Evolutionary conservation across 2,329 filamentous ascomycete species (phyloP), one percentile per base, ranked within the genome.

Genomic region (Pseudocercospora cruenta): DNA sequence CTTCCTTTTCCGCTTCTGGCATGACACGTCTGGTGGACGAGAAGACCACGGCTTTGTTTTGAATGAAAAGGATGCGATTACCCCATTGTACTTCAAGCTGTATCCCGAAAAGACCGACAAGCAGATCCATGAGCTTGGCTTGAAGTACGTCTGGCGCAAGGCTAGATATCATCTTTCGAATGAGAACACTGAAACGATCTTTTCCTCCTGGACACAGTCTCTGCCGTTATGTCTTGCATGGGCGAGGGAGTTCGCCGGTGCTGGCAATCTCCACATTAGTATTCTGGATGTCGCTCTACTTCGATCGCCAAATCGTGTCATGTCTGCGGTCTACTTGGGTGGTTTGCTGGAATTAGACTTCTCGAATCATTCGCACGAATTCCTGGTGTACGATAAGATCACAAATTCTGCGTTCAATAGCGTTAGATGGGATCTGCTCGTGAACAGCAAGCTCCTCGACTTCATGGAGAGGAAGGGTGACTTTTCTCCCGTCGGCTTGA

Each of bases 171-270:
- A 36, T 36, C 33, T 36, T 14, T 36, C 10, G 33, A 19, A 31
- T 28, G 24, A 57, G 26, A 28, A 14, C 3, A 57, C 22, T 31
- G 53, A 57, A 26, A 57, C 53, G 1, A 28, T 28, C 24, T 57
- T 57, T 19, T 57, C 53, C 14, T 57, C 53, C 16, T 57, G 53
- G 53, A 57, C 53, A 19, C 53, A 57, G 4, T 57, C 53, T n/a
- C 24, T 57, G n/a, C 53, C 53, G 2, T 31, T 57, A n/a, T 31
- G 22, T 16, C 53, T 57, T 2, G 53, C 53, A 16, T 28, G n/a
- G 10, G 22, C 22, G n/a, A 31, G 22, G 10, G 53, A 57, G 24
- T 14, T 26, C 31, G 26, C 22, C 4, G 53, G 5, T 19, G 10
- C 14, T 10, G 53, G 31, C 3, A 36, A 36, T 36, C 22, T 57